These are phyloP conservation scores for Yamadazyma conglobata DNA, from an alignment of 1,139 yeast genomes.

Conservation along the genomic window DNA sequence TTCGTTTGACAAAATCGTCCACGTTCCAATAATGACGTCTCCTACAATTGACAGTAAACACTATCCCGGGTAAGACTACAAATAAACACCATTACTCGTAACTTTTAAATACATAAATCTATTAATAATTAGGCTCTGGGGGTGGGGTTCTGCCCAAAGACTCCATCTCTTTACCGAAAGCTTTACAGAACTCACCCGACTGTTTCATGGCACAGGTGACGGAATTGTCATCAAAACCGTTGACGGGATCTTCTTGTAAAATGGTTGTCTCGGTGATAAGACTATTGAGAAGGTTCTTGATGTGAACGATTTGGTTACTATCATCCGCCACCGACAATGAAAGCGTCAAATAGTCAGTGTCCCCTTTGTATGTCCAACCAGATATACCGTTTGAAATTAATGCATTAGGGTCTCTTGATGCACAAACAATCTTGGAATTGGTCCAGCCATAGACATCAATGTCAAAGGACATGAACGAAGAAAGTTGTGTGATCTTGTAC, in stretches of 20 bases:
- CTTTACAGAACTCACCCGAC: conserved; percentile 20
- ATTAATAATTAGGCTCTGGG: conserved; percentile 14
- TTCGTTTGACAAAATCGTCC: conserved; percentile 18
- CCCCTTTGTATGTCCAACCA: conserved; percentile 21
- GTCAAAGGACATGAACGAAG: conserved; percentile 35
- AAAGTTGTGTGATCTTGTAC: conserved; percentile 28
- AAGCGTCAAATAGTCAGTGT: conserved; percentile 30
- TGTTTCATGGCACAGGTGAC: conserved; percentile 29
- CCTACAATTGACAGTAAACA: conserved; percentile 26
- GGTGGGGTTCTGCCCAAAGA: conserved; percentile 13
- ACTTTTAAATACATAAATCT: not conserved
- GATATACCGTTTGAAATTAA: conserved; percentile 39
- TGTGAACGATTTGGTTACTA: conserved; percentile 30
- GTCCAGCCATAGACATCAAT: conserved; percentile 33
- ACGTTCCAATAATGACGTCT: conserved; percentile 31
- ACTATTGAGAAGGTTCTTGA: conserved; percentile 26
- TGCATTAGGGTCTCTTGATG: conserved; percentile 25
- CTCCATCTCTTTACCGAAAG: conserved; percentile 19
- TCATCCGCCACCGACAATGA: conserved; percentile 36
- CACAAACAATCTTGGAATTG: conserved; percentile 25
- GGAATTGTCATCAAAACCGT: conserved; percentile 27
- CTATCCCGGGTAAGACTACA: conserved; percentile 8
- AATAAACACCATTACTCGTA: not conserved
- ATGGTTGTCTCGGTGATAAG: conserved; percentile 15
- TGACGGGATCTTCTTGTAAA: conserved; percentile 7